phyloP scores from a whole-genome alignment of 75 land plant genomes.

The Isoetes taiwanensis region DNA sequence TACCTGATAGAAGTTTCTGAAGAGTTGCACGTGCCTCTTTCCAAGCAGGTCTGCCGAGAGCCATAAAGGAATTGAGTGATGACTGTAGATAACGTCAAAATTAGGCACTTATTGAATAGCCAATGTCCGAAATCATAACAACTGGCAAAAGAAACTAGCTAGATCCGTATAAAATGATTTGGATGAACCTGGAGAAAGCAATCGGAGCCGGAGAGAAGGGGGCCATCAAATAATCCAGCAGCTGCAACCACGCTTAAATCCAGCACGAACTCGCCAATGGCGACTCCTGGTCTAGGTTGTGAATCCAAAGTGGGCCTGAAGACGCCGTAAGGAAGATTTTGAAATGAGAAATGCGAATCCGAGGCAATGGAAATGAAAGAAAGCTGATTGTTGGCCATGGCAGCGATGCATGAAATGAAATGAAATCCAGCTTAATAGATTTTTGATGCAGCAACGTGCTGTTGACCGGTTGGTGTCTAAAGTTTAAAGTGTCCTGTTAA shows the following conservation, averaged over 20 bases:
- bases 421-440: no score
- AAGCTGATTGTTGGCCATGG: no score
- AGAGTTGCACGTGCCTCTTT: constrained; percentile 81
- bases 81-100: constrained; percentile 28
- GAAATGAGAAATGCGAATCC: constrained; percentile 75
- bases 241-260: constrained; percentile 58
- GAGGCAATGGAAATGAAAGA: constrained; percentile 57
- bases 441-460: no score
- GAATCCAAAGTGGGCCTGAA: constrained; percentile 38
- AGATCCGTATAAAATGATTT: not conserved
- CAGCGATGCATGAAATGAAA: no score
- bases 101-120: not conserved
- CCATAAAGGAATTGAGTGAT: constrained; percentile 68
- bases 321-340: constrained; percentile 90
- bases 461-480: no score
- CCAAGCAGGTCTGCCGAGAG: constrained; percentile 90
- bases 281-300: constrained; percentile 62
- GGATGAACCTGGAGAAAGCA: constrained; percentile 67
- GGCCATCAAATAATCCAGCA: constrained; percentile 78
- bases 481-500: no score
- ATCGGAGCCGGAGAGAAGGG: constrained; percentile 39
- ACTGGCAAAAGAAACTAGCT: not conserved
- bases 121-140: not conserved
- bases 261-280: constrained; percentile 81
- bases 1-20: constrained; percentile 81